Evolutionary conservation across 2,329 filamentous ascomycete species (phyloP).

Genomic region (Polychaeton citri): DNA sequence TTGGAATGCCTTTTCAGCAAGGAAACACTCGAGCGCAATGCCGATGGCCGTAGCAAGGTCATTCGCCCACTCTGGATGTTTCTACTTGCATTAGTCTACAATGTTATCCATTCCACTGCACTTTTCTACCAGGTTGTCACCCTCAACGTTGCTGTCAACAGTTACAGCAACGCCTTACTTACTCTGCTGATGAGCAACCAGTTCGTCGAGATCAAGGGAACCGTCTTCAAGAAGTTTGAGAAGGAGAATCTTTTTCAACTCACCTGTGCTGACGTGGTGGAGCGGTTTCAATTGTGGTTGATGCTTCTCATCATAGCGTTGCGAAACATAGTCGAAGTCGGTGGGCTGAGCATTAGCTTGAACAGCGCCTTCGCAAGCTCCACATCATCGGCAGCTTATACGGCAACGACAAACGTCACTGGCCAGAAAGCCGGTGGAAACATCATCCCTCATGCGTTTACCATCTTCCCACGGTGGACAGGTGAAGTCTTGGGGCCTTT

Average conservation of each 20-base stretch:
- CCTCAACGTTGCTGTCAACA: slow-evolving; percentile 94
- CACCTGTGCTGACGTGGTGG: slow-evolving; percentile 90
- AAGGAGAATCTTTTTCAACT: slow-evolving; percentile 96
- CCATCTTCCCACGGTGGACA: slow-evolving; percentile 71
- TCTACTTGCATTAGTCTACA: slow-evolving; percentile 71
- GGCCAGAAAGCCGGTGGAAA: slow-evolving; percentile 37
- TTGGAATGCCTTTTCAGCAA: slow-evolving; percentile 89
- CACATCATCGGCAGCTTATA: slow-evolving; percentile 1
- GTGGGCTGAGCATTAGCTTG: slow-evolving; percentile 52
- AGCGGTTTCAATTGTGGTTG: slow-evolving; percentile 93
- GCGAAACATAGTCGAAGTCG: slow-evolving; percentile 91
- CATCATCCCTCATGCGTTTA: slow-evolving; percentile 83
- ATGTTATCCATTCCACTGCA: slow-evolving; percentile 71
- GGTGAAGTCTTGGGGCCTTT: slow-evolving; percentile 89
- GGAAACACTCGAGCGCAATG: slow-evolving; percentile 78
- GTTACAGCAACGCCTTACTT: slow-evolving; percentile 88
- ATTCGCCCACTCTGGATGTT: slow-evolving; percentile 86
- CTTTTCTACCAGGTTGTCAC: slow-evolving; percentile 97
- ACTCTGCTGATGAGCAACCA: slow-evolving; percentile 92
- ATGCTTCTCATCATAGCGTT: slow-evolving; percentile 95
- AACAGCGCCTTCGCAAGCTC: slow-evolving; percentile 10
- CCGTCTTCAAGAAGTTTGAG: slow-evolving; percentile 97
- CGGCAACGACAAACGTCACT: slow-evolving; percentile 31
- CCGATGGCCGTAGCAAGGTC: slow-evolving; percentile 81
- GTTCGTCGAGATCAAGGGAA: slow-evolving; percentile 97